Base-by-base conservation (phyloP, 768 basidiomycete genomes). In the Tulasnella sp. region DNA sequence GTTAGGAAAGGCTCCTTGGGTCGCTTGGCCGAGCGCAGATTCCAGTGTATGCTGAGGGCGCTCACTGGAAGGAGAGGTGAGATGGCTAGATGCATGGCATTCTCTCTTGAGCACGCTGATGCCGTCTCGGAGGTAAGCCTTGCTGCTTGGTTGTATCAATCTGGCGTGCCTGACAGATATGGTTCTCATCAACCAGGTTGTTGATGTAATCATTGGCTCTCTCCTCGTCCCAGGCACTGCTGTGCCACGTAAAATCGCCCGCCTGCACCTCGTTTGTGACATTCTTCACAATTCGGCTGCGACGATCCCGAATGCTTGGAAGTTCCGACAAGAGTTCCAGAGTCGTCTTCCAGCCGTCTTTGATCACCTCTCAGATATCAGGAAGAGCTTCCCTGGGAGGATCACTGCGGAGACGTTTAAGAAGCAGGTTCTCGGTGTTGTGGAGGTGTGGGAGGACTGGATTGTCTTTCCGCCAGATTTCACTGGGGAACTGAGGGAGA, bases 361-460 rank as follows among this genome's bases (percentile, higher is more conserved):
- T 68, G 92, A 96, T 67, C 96, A 99, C 69, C 77, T 99, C 29
- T 87, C 86, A 22, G 87, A 84, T 48, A 90, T 99, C 55, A 92
- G 96, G 68, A 87, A 92, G 62, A 92, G 92, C 7, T 97, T 98
- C 69, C 91, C 92, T 2, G 94, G 94, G 1, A 78, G 91, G 51
- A 92, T 99, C 69, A 94, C 92, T 1, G 94, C 94, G 11, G 93
- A 98, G 64, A 84, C 86, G 1, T 99, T 98, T 78, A 93, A 87
- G 73, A 85, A 85, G 64, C 91, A 97, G 70, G 90, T 98, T 60
- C 83, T 81, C 4, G 74, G 83, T 7, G 82, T 98, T 17, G 78
- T 98, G 4, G 93, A 97, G 66, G 85, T 97, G 29, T 97, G 96
- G 92, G 96, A 97, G 68, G 86, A 96, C 68, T 94, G 93, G 92